Conservation (phyloP, 148 eudicot species). For the Amaranthus hypochondriacus region DNA sequence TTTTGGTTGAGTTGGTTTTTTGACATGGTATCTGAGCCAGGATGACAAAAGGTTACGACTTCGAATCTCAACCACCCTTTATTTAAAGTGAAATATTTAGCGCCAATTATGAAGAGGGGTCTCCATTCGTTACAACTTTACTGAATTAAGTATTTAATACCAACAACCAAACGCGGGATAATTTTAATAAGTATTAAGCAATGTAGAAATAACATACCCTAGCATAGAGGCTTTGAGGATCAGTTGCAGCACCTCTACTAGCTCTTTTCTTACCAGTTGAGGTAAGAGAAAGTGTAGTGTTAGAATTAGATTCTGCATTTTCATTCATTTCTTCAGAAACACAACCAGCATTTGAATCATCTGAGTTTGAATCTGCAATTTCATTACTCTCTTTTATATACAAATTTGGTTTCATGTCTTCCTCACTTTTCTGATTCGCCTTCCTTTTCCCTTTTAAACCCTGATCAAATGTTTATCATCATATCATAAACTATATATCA, state of each 20-base stretch:
- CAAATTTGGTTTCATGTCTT: conserved; percentile 20
- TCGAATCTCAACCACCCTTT: too few species aligned
- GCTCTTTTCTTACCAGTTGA: conserved; percentile 50
- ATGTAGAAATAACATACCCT: conserved; percentile 36
- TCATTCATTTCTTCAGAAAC: conserved; percentile 33
- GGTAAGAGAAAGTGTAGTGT: conserved; percentile 10
- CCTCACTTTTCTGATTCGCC: conserved; percentile 30
- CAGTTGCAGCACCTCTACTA: conserved; percentile 71
- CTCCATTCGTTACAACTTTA: too few species aligned
- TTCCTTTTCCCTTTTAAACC: conserved; percentile 40
- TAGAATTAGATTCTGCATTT: conserved; percentile 18
- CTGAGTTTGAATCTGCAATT: conserved; percentile 24
- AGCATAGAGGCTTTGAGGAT: conserved; percentile 93
- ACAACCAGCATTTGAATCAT: conserved; percentile 31
- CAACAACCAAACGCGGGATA: neutral
- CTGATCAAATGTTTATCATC: neutral
- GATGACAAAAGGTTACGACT: too few species aligned
- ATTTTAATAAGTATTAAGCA: neutral
- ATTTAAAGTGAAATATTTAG: too few species aligned
- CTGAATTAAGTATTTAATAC: too few species aligned
- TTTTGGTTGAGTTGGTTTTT: too few species aligned
- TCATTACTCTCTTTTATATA: conserved; percentile 1
- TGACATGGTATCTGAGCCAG: too few species aligned
- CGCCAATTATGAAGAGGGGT: too few species aligned
- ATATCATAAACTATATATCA: neutral